Base-by-base conservation (phyloP, 192 early-diverging fungal species). In the Funneliformis geosporum region DNA sequence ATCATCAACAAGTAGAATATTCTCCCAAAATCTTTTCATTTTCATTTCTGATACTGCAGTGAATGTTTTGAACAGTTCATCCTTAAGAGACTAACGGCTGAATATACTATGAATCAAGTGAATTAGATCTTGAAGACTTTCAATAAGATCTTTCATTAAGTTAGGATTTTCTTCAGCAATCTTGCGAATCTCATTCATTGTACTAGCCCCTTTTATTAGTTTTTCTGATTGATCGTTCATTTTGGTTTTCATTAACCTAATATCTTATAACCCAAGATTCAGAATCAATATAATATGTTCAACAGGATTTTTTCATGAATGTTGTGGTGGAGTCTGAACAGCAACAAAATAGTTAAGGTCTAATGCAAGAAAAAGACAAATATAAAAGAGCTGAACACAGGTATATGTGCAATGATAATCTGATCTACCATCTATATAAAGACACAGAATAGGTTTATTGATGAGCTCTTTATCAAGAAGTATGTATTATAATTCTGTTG, bases 211-310 rank as follows among this genome's bases (percentile, higher is more conserved):
- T 60, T 60, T 60, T 60, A 60, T 60, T 60, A 60, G n/a, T 60
- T 60, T 60, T 60, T 60, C 55, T 60, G 55, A 60, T 60, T 60
- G 55, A 60, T 60, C 55, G n/a, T 8, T 60, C 55, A 60, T 60
- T 5, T 60, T 60, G n/a, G n/a, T n/a, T n/a, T n/a, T n/a, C n/a
- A n/a, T n/a, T n/a, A n/a, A n/a, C n/a, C n/a, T n/a, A n/a, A n/a
- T n/a, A n/a, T n/a, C n/a, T n/a, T n/a, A n/a, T n/a, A n/a, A n/a
- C n/a, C n/a, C n/a, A n/a, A n/a, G n/a, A n/a, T n/a, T n/a, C n/a
- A n/a, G n/a, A n/a, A n/a, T n/a, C n/a, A n/a, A n/a, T n/a, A n/a
- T n/a, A n/a, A n/a, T n/a, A n/a, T n/a, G n/a, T n/a, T n/a, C n/a
- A n/a, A n/a, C n/a, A n/a, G n/a, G n/a, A n/a, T n/a, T n/a, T n/a